phyloP scores from a whole-genome alignment of 2,329 filamentous ascomycete genomes.

The Penicillium sp. region DNA sequence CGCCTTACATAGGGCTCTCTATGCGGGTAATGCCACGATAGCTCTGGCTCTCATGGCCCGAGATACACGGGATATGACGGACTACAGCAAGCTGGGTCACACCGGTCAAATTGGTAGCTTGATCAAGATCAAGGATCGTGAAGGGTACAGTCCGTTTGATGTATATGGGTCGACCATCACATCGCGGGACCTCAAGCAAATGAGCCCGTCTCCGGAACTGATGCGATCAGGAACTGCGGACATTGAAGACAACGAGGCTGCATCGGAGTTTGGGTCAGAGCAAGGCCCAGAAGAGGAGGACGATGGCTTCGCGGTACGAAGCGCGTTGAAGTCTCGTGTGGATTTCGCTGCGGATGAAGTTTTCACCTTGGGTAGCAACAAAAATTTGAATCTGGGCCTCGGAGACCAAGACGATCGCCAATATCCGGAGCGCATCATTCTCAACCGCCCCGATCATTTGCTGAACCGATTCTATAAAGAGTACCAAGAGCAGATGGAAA shows the following conservation, averaged over 20 bases:
- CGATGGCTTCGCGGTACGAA: conserved; percentile 29
- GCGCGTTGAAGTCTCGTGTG: conserved; percentile 28
- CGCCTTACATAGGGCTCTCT: conserved; percentile 81
- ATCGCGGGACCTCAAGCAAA: conserved; percentile 57
- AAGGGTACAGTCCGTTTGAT: conserved; percentile 92
- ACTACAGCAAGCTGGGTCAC: conserved; percentile 52
- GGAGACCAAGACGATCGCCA: conserved; percentile 95
- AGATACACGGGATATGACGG: conserved; percentile 62
- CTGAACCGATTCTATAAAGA: conserved; percentile 68
- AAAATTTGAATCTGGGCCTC: conserved; percentile 85
- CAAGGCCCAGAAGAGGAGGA: conserved; percentile 47
- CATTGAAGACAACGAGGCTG: conserved; percentile 35
- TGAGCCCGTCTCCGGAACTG: conserved; percentile 24
- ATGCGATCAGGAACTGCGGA: conserved; percentile 41
- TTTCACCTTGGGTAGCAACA: conserved; percentile 93
- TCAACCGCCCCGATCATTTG: conserved; percentile 72
- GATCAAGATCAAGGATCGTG: conserved; percentile 91
- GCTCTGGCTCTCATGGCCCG: conserved; percentile 75
- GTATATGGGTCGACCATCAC: conserved; percentile 84
- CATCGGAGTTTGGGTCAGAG: conserved; percentile 25
- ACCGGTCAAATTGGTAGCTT: conserved; percentile 61
- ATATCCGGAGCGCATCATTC: conserved; percentile 74
- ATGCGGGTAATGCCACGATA: conserved; percentile 80
- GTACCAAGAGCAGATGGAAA: conserved; percentile 44
- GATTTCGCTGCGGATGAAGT: conserved; percentile 69